phyloP scores from a whole-genome alignment of 495 filamentous ascomycete genomes.

The Lasiosphaeris hirsuta region DNA sequence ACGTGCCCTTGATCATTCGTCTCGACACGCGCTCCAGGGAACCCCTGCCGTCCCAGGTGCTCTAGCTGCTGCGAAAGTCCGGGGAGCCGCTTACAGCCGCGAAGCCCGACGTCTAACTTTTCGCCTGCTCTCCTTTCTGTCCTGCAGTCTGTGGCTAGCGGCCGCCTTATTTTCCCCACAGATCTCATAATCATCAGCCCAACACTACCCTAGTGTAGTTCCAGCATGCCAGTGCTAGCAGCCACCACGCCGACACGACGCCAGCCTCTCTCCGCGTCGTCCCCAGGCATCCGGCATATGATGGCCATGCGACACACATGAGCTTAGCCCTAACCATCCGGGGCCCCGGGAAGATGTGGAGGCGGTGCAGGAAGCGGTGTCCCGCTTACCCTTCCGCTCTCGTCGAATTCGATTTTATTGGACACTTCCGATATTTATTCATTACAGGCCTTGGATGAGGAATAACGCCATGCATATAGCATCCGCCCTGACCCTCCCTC shows the following conservation, averaged over 20 bases:
- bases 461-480: not conserved
- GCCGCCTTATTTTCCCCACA: constrained; percentile 10
- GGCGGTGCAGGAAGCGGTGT: not conserved
- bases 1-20: constrained; percentile 32
- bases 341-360: not conserved
- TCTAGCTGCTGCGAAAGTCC: constrained; percentile 6
- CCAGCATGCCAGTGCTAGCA: not conserved
- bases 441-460: not conserved
- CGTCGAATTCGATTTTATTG: no score
- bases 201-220: not conserved
- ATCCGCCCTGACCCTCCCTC: not conserved
- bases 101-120: constrained; percentile 7
- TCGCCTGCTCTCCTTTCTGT: not conserved
- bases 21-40: not conserved
- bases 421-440: not conserved
- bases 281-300: not conserved
- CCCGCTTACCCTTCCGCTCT: not conserved
- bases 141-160: not conserved
- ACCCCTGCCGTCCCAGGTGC: not conserved
- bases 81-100: constrained; percentile 30
- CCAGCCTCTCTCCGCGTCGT: not conserved
- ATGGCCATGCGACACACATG: not conserved
- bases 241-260: not conserved
- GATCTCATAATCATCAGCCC: constrained; percentile 7
- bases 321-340: not conserved